Evolutionary conservation across 148 eudicot species (phyloP).

Genomic region (Oxyria digyna): DNA sequence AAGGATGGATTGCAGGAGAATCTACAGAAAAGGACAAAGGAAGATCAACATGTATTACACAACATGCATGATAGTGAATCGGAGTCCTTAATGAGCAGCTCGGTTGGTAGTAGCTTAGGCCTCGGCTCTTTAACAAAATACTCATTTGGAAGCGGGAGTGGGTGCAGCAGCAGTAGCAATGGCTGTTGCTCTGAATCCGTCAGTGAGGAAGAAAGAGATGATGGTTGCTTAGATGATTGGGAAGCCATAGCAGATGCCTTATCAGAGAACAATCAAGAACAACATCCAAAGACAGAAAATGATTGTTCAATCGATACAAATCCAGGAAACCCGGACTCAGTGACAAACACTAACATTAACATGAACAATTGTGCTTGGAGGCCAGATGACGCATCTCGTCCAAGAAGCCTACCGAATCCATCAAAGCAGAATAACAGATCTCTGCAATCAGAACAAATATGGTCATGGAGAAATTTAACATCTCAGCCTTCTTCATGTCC

Average conservation of each 20-base stretch:
- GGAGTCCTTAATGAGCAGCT: slow-evolving; percentile 31
- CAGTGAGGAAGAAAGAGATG: slow-evolving; percentile 53
- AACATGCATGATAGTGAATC: slow-evolving; percentile 23
- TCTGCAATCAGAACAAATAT: slow-evolving; percentile 20
- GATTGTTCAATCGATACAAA: background rate
- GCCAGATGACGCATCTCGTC: slow-evolving; percentile 61
- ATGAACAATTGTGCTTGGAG: slow-evolving; percentile 45
- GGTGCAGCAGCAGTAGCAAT: slow-evolving; percentile 29
- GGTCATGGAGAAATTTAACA: slow-evolving; percentile 13
- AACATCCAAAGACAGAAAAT: background rate
- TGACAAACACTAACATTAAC: background rate
- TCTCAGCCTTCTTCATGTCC: slow-evolving; percentile 41
- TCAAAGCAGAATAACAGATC: slow-evolving; percentile 37
- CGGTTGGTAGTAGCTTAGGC: slow-evolving; percentile 24
- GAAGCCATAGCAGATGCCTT: slow-evolving; percentile 76
- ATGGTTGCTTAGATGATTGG: slow-evolving; percentile 67
- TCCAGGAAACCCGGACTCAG: background rate
- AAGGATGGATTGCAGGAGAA: background rate
- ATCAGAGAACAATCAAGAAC: slow-evolving; percentile 9
- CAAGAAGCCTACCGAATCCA: slow-evolving; percentile 60
- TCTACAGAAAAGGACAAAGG: slow-evolving; percentile 8
- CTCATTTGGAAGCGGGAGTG: slow-evolving; percentile 16
- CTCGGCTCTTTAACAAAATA: slow-evolving; percentile 17
- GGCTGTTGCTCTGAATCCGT: slow-evolving; percentile 35
- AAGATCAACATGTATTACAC: slow-evolving; percentile 11